Base-by-base conservation (phyloP, 2,329 filamentous ascomycete species). In the Pseudogymnoascus sp. region DNA sequence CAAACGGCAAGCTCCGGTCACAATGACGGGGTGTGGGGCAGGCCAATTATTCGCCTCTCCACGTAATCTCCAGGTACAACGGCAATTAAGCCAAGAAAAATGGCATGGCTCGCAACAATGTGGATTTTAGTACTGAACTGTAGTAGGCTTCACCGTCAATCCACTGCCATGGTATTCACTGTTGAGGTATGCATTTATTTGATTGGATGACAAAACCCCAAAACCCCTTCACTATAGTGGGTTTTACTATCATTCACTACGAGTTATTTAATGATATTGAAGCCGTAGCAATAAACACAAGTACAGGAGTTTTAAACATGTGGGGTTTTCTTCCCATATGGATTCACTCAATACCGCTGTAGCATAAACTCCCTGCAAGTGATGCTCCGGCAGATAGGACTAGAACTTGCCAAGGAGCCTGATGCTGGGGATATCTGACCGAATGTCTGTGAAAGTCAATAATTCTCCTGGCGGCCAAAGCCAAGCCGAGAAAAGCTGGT, bases 1-100 rank as follows among this genome's bases (percentile, higher is more conserved):
- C 47, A 54, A 35, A 20, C 47, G 47, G 47, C 47, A 54, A 54
- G 47, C 47, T 54, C 47, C 47, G 47, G 47, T 54, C 4, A n/a
- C 25, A 11, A 54, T 54, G 47, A 54, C 47, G 47, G 47, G 28
- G 28, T 54, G 47, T 54, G 47, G 47, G 47, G 47, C 47, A 33
- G 11, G n/a, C 16, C 28, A 33, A 4, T 54, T 54, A 33, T 54
- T 54, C 47, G 47, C 47, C 28, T 54, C 47, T n/a, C 28, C 58
- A 54, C 30, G 28, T 54, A 54, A 54, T 54, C 47, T 54, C 25
- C 47, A 54, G 47, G 47, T 14, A 35, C 47, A 20, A 22, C 7
- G 18, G n/a, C 11, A 20, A 33, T 20, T 20, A 54, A 18, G 28
- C 28, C 43, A 18, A 54, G n/a, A 12, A 33, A 25, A 33, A 33